phyloP scores from a whole-genome alignment of 176 grass and related monocot species.

The Guadua angustifolia region DNA sequence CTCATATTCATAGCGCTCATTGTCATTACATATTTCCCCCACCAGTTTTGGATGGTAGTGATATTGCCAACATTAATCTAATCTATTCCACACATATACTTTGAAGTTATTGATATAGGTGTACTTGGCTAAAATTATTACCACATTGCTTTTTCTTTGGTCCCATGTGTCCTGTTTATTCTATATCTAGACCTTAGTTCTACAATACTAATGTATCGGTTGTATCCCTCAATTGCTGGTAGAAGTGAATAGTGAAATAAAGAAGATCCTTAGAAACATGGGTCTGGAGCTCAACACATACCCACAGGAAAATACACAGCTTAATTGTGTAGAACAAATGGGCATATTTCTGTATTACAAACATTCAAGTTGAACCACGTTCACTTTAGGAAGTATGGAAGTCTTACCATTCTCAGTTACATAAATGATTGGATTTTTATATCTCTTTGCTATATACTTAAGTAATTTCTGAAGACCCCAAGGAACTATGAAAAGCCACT shows the following conservation, averaged over 20 bases:
- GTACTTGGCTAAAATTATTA: not conserved
- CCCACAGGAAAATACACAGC: not conserved
- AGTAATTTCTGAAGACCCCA: conserved; percentile 84
- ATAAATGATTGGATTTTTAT: conserved; percentile 72
- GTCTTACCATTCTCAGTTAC: conserved; percentile 91
- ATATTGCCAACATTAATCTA: not conserved
- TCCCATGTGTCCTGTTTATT: too few species aligned
- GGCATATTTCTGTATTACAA: not conserved
- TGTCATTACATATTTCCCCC: not conserved
- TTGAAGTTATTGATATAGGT: not conserved
- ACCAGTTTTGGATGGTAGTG: not conserved
- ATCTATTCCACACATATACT: not conserved
- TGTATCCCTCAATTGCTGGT: not conserved
- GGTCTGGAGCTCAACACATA: too few species aligned
- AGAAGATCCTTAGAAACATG: not conserved
- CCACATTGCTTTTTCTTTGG: not conserved
- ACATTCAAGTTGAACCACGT: not conserved
- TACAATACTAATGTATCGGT: not conserved
- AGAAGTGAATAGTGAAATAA: not conserved
- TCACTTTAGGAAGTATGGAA: conserved; percentile 28
- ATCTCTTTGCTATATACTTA: conserved; percentile 68
- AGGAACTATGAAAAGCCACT: conserved; percentile 96
- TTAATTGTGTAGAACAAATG: not conserved
- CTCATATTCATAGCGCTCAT: not conserved
- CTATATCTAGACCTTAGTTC: not conserved